phyloP scores from a whole-genome alignment of 176 grass and related monocot genomes.

The Avena eriantha region DNA sequence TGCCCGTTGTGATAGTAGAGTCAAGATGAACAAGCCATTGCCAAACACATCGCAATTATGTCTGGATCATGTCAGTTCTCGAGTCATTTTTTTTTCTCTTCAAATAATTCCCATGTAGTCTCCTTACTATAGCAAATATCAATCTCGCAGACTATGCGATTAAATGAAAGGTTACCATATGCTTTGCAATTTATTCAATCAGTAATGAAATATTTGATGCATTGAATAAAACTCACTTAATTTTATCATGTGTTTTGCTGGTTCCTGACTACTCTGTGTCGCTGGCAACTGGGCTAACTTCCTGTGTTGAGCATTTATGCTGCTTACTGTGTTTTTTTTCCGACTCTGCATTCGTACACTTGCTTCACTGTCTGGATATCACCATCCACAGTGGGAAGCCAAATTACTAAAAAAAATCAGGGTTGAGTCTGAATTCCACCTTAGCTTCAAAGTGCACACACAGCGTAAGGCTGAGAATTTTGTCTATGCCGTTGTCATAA shows the following conservation, averaged over 20 bases:
- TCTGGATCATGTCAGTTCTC: not conserved
- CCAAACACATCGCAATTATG: not conserved
- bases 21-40: not conserved
- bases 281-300: not conserved
- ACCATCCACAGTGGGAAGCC: not conserved
- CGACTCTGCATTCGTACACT: not conserved
- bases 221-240: not conserved
- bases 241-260: not conserved
- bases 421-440: not conserved
- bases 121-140: not conserved
- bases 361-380: not conserved
- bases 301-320: not conserved
- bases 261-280: not conserved
- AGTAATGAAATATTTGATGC: not conserved
- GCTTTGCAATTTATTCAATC: not conserved
- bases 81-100: not conserved
- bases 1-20: slow-evolving; percentile 43
- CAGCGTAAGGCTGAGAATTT: not conserved
- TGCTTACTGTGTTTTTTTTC: not conserved
- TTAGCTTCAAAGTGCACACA: not conserved
- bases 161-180: not conserved
- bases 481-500: not conserved
- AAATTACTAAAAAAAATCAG: not conserved
- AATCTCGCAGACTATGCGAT: not conserved
- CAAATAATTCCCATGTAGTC: slow-evolving; percentile 4